Evolutionary conservation across 176 grass and related monocot genomes (phyloP), one percentile per base, ranked within the genome.

Genomic region (Ensete ventricosum): DNA sequence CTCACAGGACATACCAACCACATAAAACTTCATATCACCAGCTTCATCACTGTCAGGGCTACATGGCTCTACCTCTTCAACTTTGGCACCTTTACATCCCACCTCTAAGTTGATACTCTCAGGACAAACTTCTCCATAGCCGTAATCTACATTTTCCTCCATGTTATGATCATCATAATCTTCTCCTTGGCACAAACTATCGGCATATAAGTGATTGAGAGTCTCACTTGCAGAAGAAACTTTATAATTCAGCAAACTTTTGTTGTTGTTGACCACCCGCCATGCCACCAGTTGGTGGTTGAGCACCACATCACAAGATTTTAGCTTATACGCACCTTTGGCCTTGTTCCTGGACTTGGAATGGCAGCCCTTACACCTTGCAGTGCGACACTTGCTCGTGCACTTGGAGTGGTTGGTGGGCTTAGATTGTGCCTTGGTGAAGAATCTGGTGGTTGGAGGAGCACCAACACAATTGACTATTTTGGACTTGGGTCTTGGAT

Each of bases 331-430:
- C 9, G 22, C 13, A 23, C 76, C 76, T 24, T 84, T 84, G 55
- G 68, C 62, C 58, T 84, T 79, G 11, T 67, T 55, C 48, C 72
- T 79, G 9, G 77, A 62, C 72, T 85, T 85, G 12, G 27, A 34
- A 24, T 20, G 72, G 54, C 83, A 81, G 8, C 52, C 71, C 51
- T 58, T 8, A 34, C 83, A 85, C 77, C 29, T 54, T 19, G 64
- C n/a, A 4, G 14, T 62, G 43, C 54, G 53, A 72, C 77, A 85
- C 52, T 69, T 65, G 17, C 77, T 43, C 3, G 78, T 85, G 71
- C 70, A 76, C 69, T 85, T 80, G 25, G 71, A 85, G 54, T 80
- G 83, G 29, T 85, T 85, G 53, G 77, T 81, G 29, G 71, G 83
- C 74, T 66, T 85, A 24, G 77, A 52, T 8, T 72, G 57, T 48